phyloP scores from a whole-genome alignment of 177 flowering plant species.

The Vitis hybrid region DNA sequence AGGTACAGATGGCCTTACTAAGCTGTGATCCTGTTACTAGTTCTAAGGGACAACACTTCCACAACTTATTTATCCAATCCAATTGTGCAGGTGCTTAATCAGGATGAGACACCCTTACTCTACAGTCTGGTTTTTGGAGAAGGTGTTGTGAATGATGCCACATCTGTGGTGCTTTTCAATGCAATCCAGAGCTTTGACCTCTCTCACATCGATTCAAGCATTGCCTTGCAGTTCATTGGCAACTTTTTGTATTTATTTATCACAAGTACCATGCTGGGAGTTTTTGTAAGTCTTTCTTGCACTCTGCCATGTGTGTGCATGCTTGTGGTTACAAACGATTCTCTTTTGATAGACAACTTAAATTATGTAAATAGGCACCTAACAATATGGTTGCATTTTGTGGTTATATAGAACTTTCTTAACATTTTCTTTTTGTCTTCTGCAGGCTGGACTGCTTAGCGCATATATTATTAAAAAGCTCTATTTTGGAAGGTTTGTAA shows the following conservation, averaged over 20 bases:
- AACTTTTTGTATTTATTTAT: constrained; percentile 73
- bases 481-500: constrained; percentile 73
- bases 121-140: constrained; percentile 95
- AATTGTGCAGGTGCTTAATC: constrained; percentile 79
- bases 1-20: constrained; percentile 41
- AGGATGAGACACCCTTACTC: constrained; percentile 87
- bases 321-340: not conserved
- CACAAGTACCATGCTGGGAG: constrained; percentile 80
- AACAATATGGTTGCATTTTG: not conserved
- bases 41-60: not conserved
- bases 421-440: constrained; percentile 9
- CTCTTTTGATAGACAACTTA: too few relatives aligned
- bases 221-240: constrained; percentile 54
- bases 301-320: not conserved
- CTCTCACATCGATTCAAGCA: constrained; percentile 44
- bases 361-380: too few relatives aligned
- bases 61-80: constrained; percentile 4
- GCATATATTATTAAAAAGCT: constrained; percentile 82
- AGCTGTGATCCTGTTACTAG: not conserved
- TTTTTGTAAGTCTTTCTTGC: constrained; percentile 49
- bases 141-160: constrained; percentile 97
- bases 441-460: constrained; percentile 89
- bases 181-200: constrained; percentile 92
- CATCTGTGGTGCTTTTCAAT: constrained; percentile 93
- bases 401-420: not conserved